These are phyloP conservation scores for Arthrobotrys musiformis DNA, from an alignment of 2,329 filamentous ascomycete genomes.

Conservation along the genomic window DNA sequence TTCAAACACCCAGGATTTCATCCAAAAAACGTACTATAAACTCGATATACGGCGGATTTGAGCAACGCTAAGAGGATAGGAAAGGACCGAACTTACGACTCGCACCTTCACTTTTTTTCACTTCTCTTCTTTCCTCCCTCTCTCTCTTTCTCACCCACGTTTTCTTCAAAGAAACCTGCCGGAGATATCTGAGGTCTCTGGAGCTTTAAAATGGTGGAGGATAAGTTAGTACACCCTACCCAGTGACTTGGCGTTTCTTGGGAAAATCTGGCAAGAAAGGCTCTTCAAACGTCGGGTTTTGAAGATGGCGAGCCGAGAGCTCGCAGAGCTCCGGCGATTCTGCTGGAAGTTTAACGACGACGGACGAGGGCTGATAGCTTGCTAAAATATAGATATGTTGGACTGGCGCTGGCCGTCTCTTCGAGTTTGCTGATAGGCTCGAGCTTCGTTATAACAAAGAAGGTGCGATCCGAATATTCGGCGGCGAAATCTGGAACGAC, in stretches of 20 bases:
- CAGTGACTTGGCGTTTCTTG: constrained; percentile 1
- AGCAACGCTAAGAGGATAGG: neutral
- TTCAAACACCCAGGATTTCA: neutral
- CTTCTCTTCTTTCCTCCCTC: neutral
- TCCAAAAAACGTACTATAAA: neutral
- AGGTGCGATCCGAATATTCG: constrained; percentile 69
- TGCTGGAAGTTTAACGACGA: neutral
- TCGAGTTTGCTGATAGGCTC: constrained; percentile 86
- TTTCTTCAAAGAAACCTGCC: constrained; percentile 3
- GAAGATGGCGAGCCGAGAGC: neutral
- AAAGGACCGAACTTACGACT: neutral
- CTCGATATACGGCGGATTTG: constrained; percentile 2
- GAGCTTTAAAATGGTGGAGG: constrained; percentile 63
- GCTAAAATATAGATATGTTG: constrained; percentile 73
- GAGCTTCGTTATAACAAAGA: constrained; percentile 99
- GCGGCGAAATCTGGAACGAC: neutral
- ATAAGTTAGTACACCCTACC: constrained; percentile 63
- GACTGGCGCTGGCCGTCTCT: constrained; percentile 77
- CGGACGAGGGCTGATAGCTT: neutral
- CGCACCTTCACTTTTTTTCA: neutral
- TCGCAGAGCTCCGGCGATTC: neutral
- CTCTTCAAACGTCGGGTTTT: neutral
- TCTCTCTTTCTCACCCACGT: neutral
- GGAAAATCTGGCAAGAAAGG: neutral
- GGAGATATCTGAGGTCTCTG: constrained; percentile 25